Evolutionary conservation across 2,329 filamentous ascomycete species (phyloP), one percentile per base, ranked within the genome.

Genomic region (Bipolaris gigantea): DNA sequence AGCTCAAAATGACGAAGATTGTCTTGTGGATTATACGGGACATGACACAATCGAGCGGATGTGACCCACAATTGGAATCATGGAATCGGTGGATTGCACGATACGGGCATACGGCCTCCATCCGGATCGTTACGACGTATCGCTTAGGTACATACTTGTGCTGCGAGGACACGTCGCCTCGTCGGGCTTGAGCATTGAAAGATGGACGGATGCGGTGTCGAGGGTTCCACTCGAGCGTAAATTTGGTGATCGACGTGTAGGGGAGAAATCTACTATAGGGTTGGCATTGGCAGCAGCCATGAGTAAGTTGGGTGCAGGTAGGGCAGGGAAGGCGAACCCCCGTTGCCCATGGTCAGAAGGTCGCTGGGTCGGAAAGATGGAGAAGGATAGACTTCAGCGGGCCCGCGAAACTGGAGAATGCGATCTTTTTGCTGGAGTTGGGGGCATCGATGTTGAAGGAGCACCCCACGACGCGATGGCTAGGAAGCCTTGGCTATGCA

Each of bases 381-480:
- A 48, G 49, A 53, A 18, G 13, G 7, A 25, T 35, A 43, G 45
- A 54, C 44, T n/a, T 18, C 30, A 35, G 59, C 57, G 53, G 58
- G 58, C 56, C 56, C 43, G 15, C 11, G 16, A 30, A 25, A 38
- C 34, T 49, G 46, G 39, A 50, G 57, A 48, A 19, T 39, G 43
- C 40, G n/a, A 30, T 55, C 34, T 16, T 32, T 30, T 42, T 42
- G 47, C 5, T 51, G 48, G 48, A 44, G 48, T 46, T 41, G 35
- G 30, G 36, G 34, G 34, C 36, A 43, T 47, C 36, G 43, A 48
- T 55, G 38, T 32, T 23, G 38, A 47, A 38, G 18, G 39, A 15
- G 41, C 27, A 45, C 56, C 56, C 56, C 56, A 56, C 53, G 56
- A 48, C 49, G 30, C 42, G 44, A 57, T 50, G 36, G 55, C 48